Conservation (phyloP, 1,139 yeast species). For the Taphrina betulina region DNA sequence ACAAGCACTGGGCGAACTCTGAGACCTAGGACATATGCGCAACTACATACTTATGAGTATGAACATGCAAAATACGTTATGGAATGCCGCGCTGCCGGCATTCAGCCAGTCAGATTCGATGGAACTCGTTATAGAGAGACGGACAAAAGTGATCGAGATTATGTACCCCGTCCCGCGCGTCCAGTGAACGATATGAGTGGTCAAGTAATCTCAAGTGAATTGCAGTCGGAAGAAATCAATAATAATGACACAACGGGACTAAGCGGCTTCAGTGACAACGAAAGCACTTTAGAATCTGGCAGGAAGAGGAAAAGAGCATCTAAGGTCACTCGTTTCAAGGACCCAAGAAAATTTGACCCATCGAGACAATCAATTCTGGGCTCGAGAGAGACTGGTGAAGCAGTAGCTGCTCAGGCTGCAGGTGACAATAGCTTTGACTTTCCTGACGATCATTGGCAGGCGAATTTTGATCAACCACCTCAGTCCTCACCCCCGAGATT, state of each 20-base stretch:
- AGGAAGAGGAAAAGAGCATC: neutral
- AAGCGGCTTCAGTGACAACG: neutral
- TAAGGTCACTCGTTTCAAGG: neutral
- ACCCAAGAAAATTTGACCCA: neutral
- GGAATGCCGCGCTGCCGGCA: constrained; percentile 28
- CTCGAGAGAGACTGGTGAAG: too few relatives aligned
- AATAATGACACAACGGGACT: neutral
- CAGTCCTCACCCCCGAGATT: neutral
- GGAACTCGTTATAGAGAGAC: constrained; percentile 17
- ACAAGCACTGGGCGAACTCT: neutral
- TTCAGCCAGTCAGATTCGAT: constrained; percentile 22
- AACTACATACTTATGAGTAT: constrained; percentile 21
- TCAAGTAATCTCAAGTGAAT: neutral
- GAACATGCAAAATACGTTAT: constrained; percentile 27
- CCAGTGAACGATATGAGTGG: neutral
- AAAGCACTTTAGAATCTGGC: neutral
- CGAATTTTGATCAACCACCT: neutral
- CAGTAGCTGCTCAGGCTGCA: neutral
- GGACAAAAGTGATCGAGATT: constrained; percentile 1
- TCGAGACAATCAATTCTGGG: too few relatives aligned
- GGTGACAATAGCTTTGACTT: constrained; percentile 5
- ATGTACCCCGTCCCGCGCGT: constrained; percentile 5
- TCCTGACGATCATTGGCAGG: constrained; percentile 17
- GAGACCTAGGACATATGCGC: constrained; percentile 23
- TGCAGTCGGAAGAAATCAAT: neutral